Conservation (phyloP, 202 grass and related monocot genomes). For the Schoenoplectus triqueter region DNA sequence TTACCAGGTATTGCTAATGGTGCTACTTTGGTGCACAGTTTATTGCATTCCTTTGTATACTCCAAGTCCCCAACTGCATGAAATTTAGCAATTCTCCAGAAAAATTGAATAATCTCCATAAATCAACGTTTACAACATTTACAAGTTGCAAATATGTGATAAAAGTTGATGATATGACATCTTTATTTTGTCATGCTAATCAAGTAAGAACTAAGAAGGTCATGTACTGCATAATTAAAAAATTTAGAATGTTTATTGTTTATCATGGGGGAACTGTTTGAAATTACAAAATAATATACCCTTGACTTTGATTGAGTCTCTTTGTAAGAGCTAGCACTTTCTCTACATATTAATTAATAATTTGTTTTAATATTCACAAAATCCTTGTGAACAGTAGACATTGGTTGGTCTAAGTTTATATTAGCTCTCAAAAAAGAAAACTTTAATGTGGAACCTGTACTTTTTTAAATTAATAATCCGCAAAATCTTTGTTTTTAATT, state of each 20-base stretch:
- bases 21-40: too few species aligned
- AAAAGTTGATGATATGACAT: not conserved
- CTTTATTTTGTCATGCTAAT: not conserved
- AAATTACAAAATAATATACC: conserved; percentile 18
- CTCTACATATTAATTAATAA: conserved; percentile 26
- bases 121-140: not conserved
- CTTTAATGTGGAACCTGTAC: not conserved
- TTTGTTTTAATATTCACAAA: conserved; percentile 5
- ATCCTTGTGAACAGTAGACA: not conserved
- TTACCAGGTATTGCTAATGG: too few species aligned
- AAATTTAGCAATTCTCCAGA: not conserved
- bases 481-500: conserved; percentile 11
- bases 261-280: not conserved
- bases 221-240: conserved; percentile 5
- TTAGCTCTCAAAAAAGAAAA: not conserved
- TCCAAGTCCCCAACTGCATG: not conserved
- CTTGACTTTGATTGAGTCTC: conserved; percentile 15
- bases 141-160: not conserved
- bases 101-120: not conserved
- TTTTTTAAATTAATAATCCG: conserved; percentile 3
- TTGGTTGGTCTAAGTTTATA: conserved; percentile 14
- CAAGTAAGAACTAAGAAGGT: not conserved
- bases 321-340: conserved; percentile 7
- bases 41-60: not conserved
- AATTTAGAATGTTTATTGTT: not conserved